Evolutionary conservation across 768 basidiomycete genomes (phyloP).

Genomic region (Kwoniella sp.): DNA sequence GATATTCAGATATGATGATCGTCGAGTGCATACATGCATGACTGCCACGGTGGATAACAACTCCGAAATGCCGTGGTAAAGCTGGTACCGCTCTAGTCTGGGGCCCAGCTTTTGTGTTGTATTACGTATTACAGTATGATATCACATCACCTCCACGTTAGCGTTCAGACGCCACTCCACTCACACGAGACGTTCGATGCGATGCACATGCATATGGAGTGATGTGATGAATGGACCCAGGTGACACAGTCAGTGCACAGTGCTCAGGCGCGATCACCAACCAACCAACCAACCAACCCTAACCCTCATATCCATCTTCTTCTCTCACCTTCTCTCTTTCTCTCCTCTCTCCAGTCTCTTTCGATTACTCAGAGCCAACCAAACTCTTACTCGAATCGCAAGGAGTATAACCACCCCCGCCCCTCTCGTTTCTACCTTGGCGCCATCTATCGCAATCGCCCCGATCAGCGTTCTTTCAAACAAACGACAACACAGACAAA

Average conservation of each 20-base stretch:
- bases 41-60: too few relatives aligned
- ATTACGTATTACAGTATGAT: neutral
- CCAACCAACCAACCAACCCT: neutral
- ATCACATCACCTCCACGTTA: neutral
- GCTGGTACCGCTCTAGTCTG: neutral
- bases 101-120: neutral
- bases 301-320: neutral
- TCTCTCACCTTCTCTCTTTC: constrained; percentile 1
- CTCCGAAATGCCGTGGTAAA: neutral
- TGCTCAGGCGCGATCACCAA: constrained; percentile 3
- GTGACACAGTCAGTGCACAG: too few relatives aligned
- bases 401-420: constrained; percentile 4
- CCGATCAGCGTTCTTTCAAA: neutral
- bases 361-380: constrained; percentile 28
- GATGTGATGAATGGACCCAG: too few relatives aligned
- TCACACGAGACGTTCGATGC: neutral
- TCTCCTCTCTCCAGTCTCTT: constrained; percentile 25
- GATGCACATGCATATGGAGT: neutral
- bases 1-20: too few relatives aligned
- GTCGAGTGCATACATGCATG: too few relatives aligned
- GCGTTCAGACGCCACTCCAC: neutral
- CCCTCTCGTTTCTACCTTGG: neutral
- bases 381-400: constrained; percentile 9
- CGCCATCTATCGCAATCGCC: neutral
- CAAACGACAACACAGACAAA: too few relatives aligned